Conservation (phyloP, 352 stramenopile genomes). For the Aphanomyces cochlioides region DNA sequence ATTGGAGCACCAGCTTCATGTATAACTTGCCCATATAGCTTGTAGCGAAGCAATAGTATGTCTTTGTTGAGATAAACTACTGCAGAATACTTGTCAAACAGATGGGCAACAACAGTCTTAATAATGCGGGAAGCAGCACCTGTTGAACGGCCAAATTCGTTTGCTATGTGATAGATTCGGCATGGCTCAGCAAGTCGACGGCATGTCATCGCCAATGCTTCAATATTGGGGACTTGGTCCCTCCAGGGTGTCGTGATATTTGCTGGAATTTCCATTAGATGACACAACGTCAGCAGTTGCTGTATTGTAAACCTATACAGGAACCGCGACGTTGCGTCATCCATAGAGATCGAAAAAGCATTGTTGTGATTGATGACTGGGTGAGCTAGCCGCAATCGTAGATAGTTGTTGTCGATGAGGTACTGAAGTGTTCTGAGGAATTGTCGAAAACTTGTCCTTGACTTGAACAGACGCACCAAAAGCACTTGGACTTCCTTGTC, state of each 20-base stretch:
- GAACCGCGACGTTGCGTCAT: neutral
- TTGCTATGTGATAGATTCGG: too few species aligned
- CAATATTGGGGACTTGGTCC: neutral
- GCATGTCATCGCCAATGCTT: neutral
- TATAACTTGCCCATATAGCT: neutral
- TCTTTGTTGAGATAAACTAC: too few species aligned
- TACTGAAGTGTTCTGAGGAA: neutral
- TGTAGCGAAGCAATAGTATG: too few species aligned
- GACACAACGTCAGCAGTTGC: neutral
- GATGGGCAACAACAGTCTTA: too few species aligned
- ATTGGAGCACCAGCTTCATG: neutral
- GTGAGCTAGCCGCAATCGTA: neutral
- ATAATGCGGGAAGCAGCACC: neutral
- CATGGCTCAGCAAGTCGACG: neutral
- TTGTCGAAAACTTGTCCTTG: neutral
- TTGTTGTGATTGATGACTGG: slow-evolving; percentile 1
- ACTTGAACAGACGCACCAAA: neutral
- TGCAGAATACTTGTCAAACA: too few species aligned
- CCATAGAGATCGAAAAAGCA: neutral
- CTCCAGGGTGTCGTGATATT: neutral
- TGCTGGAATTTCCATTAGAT: neutral
- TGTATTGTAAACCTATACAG: neutral
- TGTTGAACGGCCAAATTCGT: neutral
- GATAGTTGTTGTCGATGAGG: neutral
- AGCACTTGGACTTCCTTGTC: too few species aligned